Evolutionary conservation across 805 yeast genomes (phyloP).

Genomic region (Zygoascus flipseniorum): DNA sequence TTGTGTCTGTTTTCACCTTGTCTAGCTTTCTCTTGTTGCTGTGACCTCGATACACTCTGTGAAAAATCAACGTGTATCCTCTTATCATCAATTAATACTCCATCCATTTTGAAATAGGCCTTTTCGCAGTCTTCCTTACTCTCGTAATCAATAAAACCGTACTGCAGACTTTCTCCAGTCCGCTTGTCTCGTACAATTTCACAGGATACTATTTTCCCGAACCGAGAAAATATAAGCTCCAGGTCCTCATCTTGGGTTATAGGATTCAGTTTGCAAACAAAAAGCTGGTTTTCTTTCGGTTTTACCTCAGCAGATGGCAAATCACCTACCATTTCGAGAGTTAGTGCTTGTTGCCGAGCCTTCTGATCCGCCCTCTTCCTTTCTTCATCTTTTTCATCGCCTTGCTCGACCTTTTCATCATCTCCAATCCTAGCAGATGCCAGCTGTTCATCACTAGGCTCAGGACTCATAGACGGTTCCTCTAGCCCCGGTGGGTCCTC

Average conservation of each 20-base stretch:
- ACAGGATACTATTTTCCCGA: conserved; percentile 46
- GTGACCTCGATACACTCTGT: conserved; percentile 38
- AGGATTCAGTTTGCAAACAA: conserved; percentile 56
- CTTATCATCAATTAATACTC: conserved; percentile 54
- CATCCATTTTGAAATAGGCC: conserved; percentile 58
- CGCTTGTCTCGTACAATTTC: conserved; percentile 43
- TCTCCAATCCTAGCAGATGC: conserved; percentile 26
- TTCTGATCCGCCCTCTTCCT: conserved; percentile 26
- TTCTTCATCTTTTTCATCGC: conserved; percentile 23
- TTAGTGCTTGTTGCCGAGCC: conserved; percentile 46
- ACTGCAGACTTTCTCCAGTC: conserved; percentile 45
- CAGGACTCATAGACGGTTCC: conserved; percentile 29
- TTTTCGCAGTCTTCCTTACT: conserved; percentile 42
- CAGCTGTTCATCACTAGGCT: conserved; percentile 31
- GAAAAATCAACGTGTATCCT: conserved; percentile 61
- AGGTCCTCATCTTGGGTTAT: conserved; percentile 52
- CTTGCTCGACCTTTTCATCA: conserved; percentile 19
- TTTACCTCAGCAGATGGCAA: conserved; percentile 47
- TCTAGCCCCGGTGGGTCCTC: conserved; percentile 28
- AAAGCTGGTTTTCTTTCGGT: conserved; percentile 55
- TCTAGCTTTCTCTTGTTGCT: conserved; percentile 20
- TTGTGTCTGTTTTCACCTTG: conserved; percentile 1
- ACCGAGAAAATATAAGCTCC: conserved; percentile 47
- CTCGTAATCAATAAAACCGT: conserved; percentile 56
- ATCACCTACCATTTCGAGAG: conserved; percentile 58